Evolutionary conservation across 192 early-diverging fungal species (phyloP).

Genomic region (Coemansia sp.): DNA sequence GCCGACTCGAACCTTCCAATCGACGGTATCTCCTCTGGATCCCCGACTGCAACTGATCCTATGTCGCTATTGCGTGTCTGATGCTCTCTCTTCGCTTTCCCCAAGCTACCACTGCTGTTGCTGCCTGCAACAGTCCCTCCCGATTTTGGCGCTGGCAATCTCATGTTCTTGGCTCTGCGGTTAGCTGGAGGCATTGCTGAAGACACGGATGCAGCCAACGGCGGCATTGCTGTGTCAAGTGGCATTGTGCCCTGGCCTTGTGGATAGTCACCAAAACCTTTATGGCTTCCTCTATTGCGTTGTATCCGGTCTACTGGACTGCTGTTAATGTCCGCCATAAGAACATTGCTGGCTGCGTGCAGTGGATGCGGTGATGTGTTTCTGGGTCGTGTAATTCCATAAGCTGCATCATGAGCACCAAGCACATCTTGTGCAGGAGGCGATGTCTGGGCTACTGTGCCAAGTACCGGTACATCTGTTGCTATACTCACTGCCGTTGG

Average conservation of each 20-base stretch:
- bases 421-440: not conserved
- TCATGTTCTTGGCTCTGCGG: not conserved
- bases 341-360: not conserved
- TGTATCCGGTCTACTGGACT: not conserved
- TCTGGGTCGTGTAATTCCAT: not conserved
- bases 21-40: slow-evolving; percentile 35
- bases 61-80: not conserved
- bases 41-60: slow-evolving; percentile 14
- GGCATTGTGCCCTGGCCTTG: not conserved
- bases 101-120: not conserved
- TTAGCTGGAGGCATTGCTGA: not conserved
- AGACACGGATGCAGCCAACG: not conserved
- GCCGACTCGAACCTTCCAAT: slow-evolving; percentile 40
- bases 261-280: not conserved
- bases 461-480: not conserved
- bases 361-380: not conserved
- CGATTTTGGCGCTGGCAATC: not conserved
- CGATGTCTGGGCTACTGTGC: not conserved
- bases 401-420: not conserved
- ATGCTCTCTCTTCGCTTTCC: not conserved
- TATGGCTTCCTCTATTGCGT: no score
- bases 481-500: not conserved
- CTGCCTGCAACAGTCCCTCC: not conserved
- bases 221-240: not conserved
- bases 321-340: not conserved